A percentile compares a stretch with the other conserved stretches of the same genome.
Conservation (phyloP, 2,329 filamentous ascomycete species). For the Colletotrichum sp. region DNA sequence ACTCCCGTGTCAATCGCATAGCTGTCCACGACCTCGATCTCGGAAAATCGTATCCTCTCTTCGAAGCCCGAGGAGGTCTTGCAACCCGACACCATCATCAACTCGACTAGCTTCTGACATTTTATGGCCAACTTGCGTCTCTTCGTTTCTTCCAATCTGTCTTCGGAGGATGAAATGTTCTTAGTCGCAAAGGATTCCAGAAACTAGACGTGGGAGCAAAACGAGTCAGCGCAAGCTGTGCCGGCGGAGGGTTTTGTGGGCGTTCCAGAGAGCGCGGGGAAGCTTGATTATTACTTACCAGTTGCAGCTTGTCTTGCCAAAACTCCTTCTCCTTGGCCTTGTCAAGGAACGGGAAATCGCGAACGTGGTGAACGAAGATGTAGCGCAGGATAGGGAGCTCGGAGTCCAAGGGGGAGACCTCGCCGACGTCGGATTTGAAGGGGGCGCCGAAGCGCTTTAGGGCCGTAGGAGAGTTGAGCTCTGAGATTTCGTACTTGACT, state of each 20-base stretch:
- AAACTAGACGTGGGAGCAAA: slow-evolving; percentile 62
- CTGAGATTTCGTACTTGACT: slow-evolving; percentile 86
- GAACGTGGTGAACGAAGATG: slow-evolving; percentile 97
- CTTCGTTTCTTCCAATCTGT: slow-evolving; percentile 95
- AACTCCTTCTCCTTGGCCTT: slow-evolving; percentile 98
- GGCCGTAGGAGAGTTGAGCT: slow-evolving; percentile 93
- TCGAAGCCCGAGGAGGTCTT: slow-evolving; percentile 96
- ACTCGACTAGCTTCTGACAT: slow-evolving; percentile 92
- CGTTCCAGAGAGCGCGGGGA: neutral
- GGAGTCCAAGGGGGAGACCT: slow-evolving; percentile 91
- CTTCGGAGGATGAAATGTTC: slow-evolving; percentile 95
- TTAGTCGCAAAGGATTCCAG: slow-evolving; percentile 97
- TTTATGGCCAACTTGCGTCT: slow-evolving; percentile 89
- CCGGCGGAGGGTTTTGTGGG: neutral
- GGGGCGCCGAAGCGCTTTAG: slow-evolving; percentile 94
- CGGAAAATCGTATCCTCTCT: slow-evolving; percentile 93
- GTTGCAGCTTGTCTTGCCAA: slow-evolving; percentile 97
- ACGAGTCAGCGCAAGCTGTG: slow-evolving; percentile 11
- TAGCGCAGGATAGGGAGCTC: slow-evolving; percentile 92
- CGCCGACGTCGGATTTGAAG: slow-evolving; percentile 90
- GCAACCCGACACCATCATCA: slow-evolving; percentile 99
- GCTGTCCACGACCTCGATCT: slow-evolving; percentile 95
- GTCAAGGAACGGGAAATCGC: slow-evolving; percentile 97
- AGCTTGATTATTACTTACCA: slow-evolving; percentile 61
- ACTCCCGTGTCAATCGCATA: slow-evolving; percentile 91